phyloP scores from a whole-genome alignment of 768 basidiomycete genomes.

The Hericium rajendrae region DNA sequence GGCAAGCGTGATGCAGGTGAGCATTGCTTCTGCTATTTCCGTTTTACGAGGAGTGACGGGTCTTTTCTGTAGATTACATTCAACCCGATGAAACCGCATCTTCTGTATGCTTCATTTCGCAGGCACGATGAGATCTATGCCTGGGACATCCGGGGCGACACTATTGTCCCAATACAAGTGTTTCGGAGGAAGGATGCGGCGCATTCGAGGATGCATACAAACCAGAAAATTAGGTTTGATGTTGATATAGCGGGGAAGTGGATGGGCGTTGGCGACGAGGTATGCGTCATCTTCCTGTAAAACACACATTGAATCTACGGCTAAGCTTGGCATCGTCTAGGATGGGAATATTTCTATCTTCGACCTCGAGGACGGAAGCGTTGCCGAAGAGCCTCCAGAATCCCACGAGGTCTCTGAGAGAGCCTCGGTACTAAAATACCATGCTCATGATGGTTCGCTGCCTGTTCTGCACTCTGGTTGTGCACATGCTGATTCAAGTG shows the following conservation, averaged over 20 bases:
- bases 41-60: neutral
- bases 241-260: slow-evolving; percentile 58
- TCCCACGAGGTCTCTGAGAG: slow-evolving; percentile 1
- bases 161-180: slow-evolving; percentile 31
- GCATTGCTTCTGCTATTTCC: neutral
- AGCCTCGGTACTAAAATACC: slow-evolving; percentile 28
- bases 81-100: slow-evolving; percentile 59
- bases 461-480: neutral
- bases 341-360: slow-evolving; percentile 52
- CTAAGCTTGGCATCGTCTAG: slow-evolving; percentile 26
- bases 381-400: neutral
- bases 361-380: slow-evolving; percentile 27
- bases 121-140: slow-evolving; percentile 50
- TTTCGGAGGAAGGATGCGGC: slow-evolving; percentile 15
- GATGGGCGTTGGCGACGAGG: slow-evolving; percentile 62
- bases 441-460: slow-evolving; percentile 48
- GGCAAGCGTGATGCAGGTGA: slow-evolving; percentile 48
- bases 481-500: neutral
- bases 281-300: slow-evolving; percentile 21
- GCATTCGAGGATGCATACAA: slow-evolving; percentile 30
- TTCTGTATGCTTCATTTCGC: slow-evolving; percentile 75
- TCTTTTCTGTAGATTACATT: slow-evolving; percentile 51
- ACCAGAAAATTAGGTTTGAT: slow-evolving; percentile 76
- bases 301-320: neutral
- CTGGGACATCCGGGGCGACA: slow-evolving; percentile 71